These are phyloP conservation scores for Phragmites australis DNA, from an alignment of 176 grass and related monocot species.

Conservation along the genomic window DNA sequence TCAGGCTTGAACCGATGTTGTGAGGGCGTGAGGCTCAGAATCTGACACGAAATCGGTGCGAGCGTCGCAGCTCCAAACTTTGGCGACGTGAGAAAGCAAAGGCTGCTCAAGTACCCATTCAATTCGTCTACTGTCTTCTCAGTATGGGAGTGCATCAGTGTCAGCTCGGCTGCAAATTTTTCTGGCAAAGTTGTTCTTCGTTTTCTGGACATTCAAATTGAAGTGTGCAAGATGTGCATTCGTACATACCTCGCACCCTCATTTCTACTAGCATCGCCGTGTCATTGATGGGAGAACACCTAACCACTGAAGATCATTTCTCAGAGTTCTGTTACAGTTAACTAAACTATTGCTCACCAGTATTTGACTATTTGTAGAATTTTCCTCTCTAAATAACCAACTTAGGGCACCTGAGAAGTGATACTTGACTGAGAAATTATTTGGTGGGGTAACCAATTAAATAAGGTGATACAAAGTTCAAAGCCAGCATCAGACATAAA, in stretches of 20 bases:
- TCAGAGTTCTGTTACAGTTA: not conserved
- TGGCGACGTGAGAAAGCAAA: slow-evolving; percentile 29
- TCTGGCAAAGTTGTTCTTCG: not conserved
- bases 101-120: slow-evolving; percentile 9
- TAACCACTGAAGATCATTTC: not conserved
- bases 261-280: not conserved
- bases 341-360: not conserved
- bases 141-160: slow-evolving; percentile 11
- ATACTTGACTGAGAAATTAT: slow-evolving; percentile 14
- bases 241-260: too few relatives aligned
- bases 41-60: slow-evolving; percentile 1
- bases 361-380: not conserved
- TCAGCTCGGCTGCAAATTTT: slow-evolving; percentile 13
- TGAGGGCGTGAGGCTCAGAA: not conserved
- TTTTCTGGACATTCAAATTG: slow-evolving; percentile 2
- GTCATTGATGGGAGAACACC: not conserved
- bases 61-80: not conserved
- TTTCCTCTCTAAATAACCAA: not conserved
- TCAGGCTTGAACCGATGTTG: not conserved
- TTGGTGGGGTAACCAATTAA: slow-evolving; percentile 11
- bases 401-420: not conserved
- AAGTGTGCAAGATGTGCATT: not conserved
- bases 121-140: slow-evolving; percentile 14
- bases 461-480: not conserved
- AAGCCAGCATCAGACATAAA: not conserved